Base-by-base conservation (phyloP, 2,329 filamentous ascomycete genomes). In the Capronia coronata region DNA sequence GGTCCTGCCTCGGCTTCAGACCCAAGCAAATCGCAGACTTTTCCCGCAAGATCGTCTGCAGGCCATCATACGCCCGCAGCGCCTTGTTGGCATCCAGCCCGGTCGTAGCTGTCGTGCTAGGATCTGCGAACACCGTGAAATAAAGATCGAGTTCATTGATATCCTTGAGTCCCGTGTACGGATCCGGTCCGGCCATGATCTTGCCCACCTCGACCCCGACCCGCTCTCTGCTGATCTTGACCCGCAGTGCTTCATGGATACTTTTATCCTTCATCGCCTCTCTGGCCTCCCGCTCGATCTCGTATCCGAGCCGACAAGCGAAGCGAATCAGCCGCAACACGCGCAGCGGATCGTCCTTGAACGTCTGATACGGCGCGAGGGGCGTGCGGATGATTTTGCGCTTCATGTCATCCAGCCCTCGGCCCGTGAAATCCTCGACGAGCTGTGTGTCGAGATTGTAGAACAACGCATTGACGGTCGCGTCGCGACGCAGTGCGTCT, bases 391-490 rank as follows among this genome's bases (percentile, higher is more conserved):
- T 89, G 43, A 90, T 71, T 53, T 79, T 78, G 1, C 74, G 71
- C 27, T 75, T 66, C 79, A 97, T 80, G 63, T 97, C 91, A 6
- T 77, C 64, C 29, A 94, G 71, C 0, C 93, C 91, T 32, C 67
- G 69, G 6, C 78, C 77, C 0, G 88, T 94, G 54, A 94, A 85
- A 65, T 98, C 93, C 66, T 97, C 91, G 29, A 97, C 78, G 51
- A 76, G 62, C 27, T 80, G 77, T 1, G 84, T 88, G 62, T 90
- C 82, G 32, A 98, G 72, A 61, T 97, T 97, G 73, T 93, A 97
- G 70, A 97, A 97, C 55, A 98, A 79, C 19, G 93, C 88, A 65
- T 98, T 98, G 54, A 97, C 82, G 0, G 89, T 96, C 18, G 91
- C 90, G 72, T 98, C 91, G 41, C 91, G 82, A 18, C 91, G 82